Evolutionary conservation across 1,139 yeast genomes (phyloP).

Genomic region (Hansenula anomala): DNA sequence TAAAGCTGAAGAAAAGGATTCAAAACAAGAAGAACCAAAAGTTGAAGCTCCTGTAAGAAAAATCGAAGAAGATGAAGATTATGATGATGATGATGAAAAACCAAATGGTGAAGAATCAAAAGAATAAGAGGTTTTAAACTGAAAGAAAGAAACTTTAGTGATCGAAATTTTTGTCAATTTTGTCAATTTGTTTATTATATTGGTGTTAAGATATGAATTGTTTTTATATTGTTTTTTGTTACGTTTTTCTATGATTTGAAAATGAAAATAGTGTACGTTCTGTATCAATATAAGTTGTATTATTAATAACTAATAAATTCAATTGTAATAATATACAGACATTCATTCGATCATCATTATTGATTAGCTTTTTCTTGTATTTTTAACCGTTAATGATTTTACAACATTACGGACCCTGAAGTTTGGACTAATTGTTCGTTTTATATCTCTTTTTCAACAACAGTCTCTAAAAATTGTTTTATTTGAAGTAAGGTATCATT

Average conservation of each 20-base stretch:
- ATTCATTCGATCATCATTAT: no score
- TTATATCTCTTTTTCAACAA: slow-evolving; percentile 25
- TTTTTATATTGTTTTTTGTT: background rate
- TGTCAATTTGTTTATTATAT: no score
- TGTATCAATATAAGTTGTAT: background rate
- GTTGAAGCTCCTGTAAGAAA: slow-evolving; percentile 57
- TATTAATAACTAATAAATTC: background rate
- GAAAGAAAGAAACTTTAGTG: no score
- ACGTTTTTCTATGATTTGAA: background rate
- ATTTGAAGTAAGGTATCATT: slow-evolving; percentile 55
- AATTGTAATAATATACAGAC: no score
- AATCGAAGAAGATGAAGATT: slow-evolving; percentile 79
- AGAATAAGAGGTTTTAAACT: background rate
- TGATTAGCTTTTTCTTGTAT: no score
- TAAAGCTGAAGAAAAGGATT: slow-evolving; percentile 14
- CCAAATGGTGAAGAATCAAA: slow-evolving; percentile 8
- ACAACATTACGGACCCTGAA: no score
- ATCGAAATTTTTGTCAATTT: no score
- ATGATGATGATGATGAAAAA: slow-evolving; percentile 56
- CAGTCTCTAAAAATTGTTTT: slow-evolving; percentile 52
- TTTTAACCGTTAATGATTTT: no score
- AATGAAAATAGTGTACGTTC: background rate
- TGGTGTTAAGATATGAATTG: no score
- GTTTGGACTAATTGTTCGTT: no score
- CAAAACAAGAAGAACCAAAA: slow-evolving; percentile 37